Evolutionary conservation across 805 yeast genomes (phyloP), one percentile per base, ranked within the genome.

Genomic region (Priceomyces melissophilus): DNA sequence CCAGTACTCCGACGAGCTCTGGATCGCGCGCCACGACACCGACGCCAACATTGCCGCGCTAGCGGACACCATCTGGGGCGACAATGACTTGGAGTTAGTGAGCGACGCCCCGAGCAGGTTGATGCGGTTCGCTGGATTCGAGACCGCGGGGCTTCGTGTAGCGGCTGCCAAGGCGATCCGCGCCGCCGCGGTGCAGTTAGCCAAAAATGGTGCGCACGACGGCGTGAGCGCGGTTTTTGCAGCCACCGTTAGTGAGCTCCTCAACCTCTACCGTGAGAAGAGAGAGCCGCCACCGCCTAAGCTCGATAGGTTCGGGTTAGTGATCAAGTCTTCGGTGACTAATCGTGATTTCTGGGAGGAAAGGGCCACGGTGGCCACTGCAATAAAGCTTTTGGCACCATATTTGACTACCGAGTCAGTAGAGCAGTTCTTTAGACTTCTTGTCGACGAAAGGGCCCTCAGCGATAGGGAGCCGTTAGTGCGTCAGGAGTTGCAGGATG

Each of bases 41-140:
- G 88, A 82, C 37, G 74, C 73, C 12, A 58, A 69, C 9, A 79
- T 79, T 44, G 71, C 82, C 4, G 82, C 78, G 17, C 53, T 83
- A 12, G 96, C 97, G 0, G 62, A 64, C 13, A 82, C 91, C 1
- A 86, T 93, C 44, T 93, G 97, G 97, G 75, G 78, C 27, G 96
- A 89, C 49, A 87, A 81, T 57, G 67, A 67, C 2, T 81, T 83
- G 44, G 48, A 54, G n/a, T 55, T 84, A 32, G 66, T 72, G 3
- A 51, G 53, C 0, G 62, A 65, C 3, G 68, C 82, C 1, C 71
- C 85, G 0, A 44, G 53, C 2, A 57, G 69, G 20, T 70, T 88
- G 37, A 61, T 80, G 26, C 40, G 55, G 1, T 82, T 63, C 54
- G 65, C 85, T 37, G 79, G 72, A 16, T 72, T 73, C 40, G 55